Percentiles rank a stretch among this genome's conserved stretches.
phyloP scores from a whole-genome alignment of 768 basidiomycete genomes.

The Boletus sp. region DNA sequence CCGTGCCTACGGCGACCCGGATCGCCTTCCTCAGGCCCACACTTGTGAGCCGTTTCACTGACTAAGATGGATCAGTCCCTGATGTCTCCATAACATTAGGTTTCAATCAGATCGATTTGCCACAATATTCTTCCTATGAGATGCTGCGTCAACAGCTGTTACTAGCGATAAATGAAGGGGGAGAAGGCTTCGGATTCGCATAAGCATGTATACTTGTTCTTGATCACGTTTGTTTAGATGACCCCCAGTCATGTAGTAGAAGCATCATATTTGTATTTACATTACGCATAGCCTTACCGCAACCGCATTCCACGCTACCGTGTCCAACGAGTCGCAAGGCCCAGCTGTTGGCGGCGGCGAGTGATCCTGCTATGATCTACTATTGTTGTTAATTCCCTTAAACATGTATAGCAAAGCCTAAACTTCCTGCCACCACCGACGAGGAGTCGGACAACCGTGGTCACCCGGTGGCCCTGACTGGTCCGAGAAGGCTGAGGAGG shows the following conservation, averaged over 20 bases:
- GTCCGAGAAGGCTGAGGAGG: too few species aligned
- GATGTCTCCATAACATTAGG: slow-evolving; percentile 42
- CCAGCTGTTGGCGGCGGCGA: too few species aligned
- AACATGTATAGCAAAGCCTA: too few species aligned
- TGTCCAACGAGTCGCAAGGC: neutral
- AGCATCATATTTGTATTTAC: slow-evolving; percentile 37
- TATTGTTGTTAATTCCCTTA: too few species aligned
- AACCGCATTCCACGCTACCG: neutral
- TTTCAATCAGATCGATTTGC: slow-evolving; percentile 94
- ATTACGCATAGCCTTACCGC: slow-evolving; percentile 19
- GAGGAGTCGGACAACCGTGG: too few species aligned
- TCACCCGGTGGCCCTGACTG: too few species aligned
- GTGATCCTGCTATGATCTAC: too few species aligned
- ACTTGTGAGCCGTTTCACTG: slow-evolving; percentile 58
- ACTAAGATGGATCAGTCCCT: slow-evolving; percentile 6
- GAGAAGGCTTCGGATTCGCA: slow-evolving; percentile 91
- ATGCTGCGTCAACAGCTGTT: slow-evolving; percentile 89
- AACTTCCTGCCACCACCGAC: too few species aligned
- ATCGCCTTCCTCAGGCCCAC: slow-evolving; percentile 86
- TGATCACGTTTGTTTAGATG: slow-evolving; percentile 15
- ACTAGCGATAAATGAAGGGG: slow-evolving; percentile 93
- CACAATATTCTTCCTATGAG: slow-evolving; percentile 94
- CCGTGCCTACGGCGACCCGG: slow-evolving; percentile 83
- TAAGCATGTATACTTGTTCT: slow-evolving; percentile 23
- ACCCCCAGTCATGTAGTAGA: slow-evolving; percentile 27